Conservation (phyloP, 1,284 basidiomycete genomes). For the Ceraceosorus bombacis region DNA sequence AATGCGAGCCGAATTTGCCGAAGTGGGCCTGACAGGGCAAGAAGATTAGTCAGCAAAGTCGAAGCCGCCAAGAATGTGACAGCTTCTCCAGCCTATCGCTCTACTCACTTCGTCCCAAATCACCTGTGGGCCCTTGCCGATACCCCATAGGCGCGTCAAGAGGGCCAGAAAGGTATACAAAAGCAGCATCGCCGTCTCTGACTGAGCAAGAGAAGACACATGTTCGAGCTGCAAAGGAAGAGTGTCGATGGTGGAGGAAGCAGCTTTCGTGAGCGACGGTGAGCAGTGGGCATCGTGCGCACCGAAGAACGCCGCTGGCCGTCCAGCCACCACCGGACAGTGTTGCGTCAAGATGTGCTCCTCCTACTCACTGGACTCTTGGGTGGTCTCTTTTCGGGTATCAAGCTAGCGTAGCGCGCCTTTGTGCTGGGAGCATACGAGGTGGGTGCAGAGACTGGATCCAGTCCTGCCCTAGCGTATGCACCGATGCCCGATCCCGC, state of each 20-base stretch:
- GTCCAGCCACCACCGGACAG: too few species aligned
- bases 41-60: too few species aligned
- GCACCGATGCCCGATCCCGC: background rate
- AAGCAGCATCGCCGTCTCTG: conserved; percentile 48
- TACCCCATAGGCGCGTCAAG: conserved; percentile 88
- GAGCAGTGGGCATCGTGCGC: too few species aligned
- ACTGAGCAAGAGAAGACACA: conserved; percentile 16
- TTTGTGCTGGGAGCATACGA: conserved; percentile 6
- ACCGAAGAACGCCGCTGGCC: too few species aligned
- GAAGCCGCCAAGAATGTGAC: too few species aligned
- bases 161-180: conserved; percentile 87
- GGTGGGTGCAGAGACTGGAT: conserved; percentile 3
- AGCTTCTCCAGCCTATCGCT: background rate
- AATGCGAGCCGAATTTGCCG: conserved; percentile 63
- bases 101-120: conserved; percentile 79
- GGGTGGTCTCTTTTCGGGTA: conserved; percentile 37
- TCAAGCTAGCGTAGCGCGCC: conserved; percentile 37
- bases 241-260: background rate
- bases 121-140: conserved; percentile 77
- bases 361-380: conserved; percentile 5
- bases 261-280: too few species aligned
- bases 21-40: conserved; percentile 34
- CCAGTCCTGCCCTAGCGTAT: conserved; percentile 9
- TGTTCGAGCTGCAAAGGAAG: conserved; percentile 15
- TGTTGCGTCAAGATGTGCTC: background rate